Conservation (phyloP, 2,329 filamentous ascomycete species). For the Fusarium domesticum region DNA sequence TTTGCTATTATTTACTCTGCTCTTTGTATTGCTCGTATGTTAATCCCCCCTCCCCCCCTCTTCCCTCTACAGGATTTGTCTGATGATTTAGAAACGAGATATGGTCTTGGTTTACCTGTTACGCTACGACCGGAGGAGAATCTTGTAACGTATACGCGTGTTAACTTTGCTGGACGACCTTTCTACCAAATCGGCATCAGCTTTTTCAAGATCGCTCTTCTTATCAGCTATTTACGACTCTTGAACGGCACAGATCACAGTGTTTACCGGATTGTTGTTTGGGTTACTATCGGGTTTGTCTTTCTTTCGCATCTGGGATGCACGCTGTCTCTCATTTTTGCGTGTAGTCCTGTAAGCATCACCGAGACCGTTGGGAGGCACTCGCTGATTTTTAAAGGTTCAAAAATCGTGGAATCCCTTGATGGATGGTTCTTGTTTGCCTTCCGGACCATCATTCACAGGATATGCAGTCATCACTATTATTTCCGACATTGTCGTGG, state of each 20-base stretch:
- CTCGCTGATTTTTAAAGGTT: slow-evolving; percentile 25
- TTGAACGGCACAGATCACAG: slow-evolving; percentile 47
- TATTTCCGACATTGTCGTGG: slow-evolving; percentile 48
- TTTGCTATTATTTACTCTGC: slow-evolving; percentile 49
- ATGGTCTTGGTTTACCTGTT: slow-evolving; percentile 50
- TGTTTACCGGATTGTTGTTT: slow-evolving; percentile 44
- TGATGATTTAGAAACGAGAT: slow-evolving; percentile 45
- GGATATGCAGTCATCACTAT: slow-evolving; percentile 52
- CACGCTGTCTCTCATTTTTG: slow-evolving; percentile 47
- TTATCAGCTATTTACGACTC: slow-evolving; percentile 52
- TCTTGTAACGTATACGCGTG: slow-evolving; percentile 43
- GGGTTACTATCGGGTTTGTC: slow-evolving; percentile 41
- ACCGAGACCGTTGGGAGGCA: neutral
- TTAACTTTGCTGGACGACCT: slow-evolving; percentile 53
- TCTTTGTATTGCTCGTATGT: slow-evolving; percentile 49
- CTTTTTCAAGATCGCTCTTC: slow-evolving; percentile 54
- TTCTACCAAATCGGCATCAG: slow-evolving; percentile 55
- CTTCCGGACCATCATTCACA: slow-evolving; percentile 48
- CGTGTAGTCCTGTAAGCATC: slow-evolving; percentile 45
- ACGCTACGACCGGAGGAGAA: slow-evolving; percentile 42
- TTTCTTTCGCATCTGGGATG: slow-evolving; percentile 49
- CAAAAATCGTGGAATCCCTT: slow-evolving; percentile 45
- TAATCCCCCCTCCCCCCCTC: neutral
- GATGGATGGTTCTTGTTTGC: slow-evolving; percentile 42
- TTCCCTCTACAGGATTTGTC: neutral